Evolutionary conservation across 495 filamentous ascomycete species (phyloP), one percentile per base, ranked within the genome.

Genomic region (Emericellopsis terricola): DNA sequence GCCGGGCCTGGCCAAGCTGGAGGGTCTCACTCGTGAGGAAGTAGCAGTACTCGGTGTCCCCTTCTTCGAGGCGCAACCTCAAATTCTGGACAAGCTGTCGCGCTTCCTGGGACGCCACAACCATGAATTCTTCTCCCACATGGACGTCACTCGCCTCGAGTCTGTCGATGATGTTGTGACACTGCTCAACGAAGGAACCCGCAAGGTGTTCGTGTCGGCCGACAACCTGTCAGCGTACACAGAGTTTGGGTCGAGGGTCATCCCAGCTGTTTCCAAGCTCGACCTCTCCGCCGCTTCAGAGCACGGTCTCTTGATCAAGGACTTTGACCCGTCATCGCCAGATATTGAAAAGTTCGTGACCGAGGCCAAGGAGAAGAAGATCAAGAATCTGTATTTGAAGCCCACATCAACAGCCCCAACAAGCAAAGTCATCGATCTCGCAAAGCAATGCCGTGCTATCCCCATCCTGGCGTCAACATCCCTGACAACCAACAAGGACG

Each of bases 121-220:
- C 47, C 62, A 71, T 38, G 57, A 64, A 26, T 75, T 82, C 41
- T 60, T 73, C 31, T 64, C 75, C 37, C 85, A 73, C 48, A 71
- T 91, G 41, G 78, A 94, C 42, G 84, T 73, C 36, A 78, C 80
- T 15, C 55, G 60, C 17, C 68, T 96, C 34, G 43, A 65, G 38
- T 71, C 69, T 17, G 51, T 58, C 29, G 72, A 78, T 26, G 81
- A 92, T 41, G 57, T 94, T 14, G 56, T 85, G 33, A 66, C 79
- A 34, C 64, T 96, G 19, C 68, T 97, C 34, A 78, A 97, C 48
- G 69, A 74, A 41, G 89, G 91, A 34, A 83, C 83, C n/a, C 67
- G 72, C 27, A 89, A 77, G 53, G 75, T 92, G 29, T 86, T 96
- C 51, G 75, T 93, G 31, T 62, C 68, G 34, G 62, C 74, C 31